A percentile compares a stretch with the other conserved stretches of the same genome.
Conservation (phyloP, 2,329 filamentous ascomycete species). For the Plectosphaerella plurivora region DNA sequence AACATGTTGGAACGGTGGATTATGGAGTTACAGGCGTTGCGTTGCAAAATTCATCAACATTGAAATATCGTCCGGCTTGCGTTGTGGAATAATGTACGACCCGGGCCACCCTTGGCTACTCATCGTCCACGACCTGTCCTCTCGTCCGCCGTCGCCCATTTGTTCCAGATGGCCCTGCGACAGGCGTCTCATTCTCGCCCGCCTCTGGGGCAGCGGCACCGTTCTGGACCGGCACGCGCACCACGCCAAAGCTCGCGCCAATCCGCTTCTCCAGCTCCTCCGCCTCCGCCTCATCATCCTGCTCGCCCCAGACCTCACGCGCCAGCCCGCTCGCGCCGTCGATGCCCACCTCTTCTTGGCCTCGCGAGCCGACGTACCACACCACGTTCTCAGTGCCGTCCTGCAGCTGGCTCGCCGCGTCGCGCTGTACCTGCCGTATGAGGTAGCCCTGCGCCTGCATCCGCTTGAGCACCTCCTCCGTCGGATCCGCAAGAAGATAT, state of each 20-base stretch:
- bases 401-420: slow-evolving; percentile 33
- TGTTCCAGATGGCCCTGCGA: slow-evolving; percentile 5
- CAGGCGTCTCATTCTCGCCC: slow-evolving; percentile 16
- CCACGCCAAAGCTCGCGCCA: slow-evolving; percentile 55
- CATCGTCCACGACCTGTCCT: background rate
- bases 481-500: slow-evolving; percentile 70
- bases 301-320: slow-evolving; percentile 51
- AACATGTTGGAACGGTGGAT: too few relatives aligned
- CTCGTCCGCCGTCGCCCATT: slow-evolving; percentile 10
- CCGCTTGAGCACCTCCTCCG: slow-evolving; percentile 67
- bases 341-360: slow-evolving; percentile 79
- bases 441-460: slow-evolving; percentile 84
- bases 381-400: slow-evolving; percentile 73
- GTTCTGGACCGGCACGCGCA: slow-evolving; percentile 11
- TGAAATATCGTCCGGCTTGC: background rate
- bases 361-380: slow-evolving; percentile 80
- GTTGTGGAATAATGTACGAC: background rate
- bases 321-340: slow-evolving; percentile 70
- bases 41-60: background rate
- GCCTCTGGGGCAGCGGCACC: slow-evolving; percentile 14
- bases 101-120: background rate
- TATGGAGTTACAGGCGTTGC: background rate
- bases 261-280: slow-evolving; percentile 57
- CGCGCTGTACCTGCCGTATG: slow-evolving; percentile 64
- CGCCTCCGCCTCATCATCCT: slow-evolving; percentile 34